Base-by-base conservation (phyloP, 1,284 basidiomycete species). In the Leccinum subrobustum region DNA sequence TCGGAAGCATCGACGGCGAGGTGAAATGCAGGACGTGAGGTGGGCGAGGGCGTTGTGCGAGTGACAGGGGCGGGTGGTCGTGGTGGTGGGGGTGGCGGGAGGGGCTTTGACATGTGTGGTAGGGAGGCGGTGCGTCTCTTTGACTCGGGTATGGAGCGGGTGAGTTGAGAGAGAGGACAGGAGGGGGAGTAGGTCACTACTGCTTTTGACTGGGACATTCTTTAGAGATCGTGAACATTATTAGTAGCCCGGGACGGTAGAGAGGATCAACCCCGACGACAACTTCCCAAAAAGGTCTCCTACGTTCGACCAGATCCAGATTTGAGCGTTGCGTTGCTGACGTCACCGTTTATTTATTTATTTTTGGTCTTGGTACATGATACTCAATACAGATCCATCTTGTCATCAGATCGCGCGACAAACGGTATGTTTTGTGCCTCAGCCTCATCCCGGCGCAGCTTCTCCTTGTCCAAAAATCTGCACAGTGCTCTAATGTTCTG, bases 401-500 rank as follows among this genome's bases (percentile, higher is more conserved):
- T 82, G 68, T 89, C 87, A 64, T 88, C 87, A 2, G 81, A 83
- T 63, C 85, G 78, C 51, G 82, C 77, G 29, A 75, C 64, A 64
- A 86, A 89, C 7, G 80, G 79, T 57, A 88, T 81, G 71, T 85
- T 87, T 64, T 76, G 68, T 47, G 76, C 72, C 75, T 89, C 87
- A 23, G 84, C 78, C 64, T 83, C 80, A 12, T 80, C 79, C 50
- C 78, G 79, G 50, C 87, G 79, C 62, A 71, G 70, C 54, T 81
- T 81, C 71, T 89, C 88, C 74, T 89, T 87, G 71, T 87, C 83
- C 63, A 89, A 65, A 70, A 89, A 89, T 29, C 65, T 70, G 58
- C 91, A 79, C 23, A 98, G 77, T 9, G 83, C 82, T 11, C 69
- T 72, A 6, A 98, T 81, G 33, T 91, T 91, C 52, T 82, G 78